Conservation (phyloP, 1,284 basidiomycete genomes). For the Cryptococcus wingfieldii region DNA sequence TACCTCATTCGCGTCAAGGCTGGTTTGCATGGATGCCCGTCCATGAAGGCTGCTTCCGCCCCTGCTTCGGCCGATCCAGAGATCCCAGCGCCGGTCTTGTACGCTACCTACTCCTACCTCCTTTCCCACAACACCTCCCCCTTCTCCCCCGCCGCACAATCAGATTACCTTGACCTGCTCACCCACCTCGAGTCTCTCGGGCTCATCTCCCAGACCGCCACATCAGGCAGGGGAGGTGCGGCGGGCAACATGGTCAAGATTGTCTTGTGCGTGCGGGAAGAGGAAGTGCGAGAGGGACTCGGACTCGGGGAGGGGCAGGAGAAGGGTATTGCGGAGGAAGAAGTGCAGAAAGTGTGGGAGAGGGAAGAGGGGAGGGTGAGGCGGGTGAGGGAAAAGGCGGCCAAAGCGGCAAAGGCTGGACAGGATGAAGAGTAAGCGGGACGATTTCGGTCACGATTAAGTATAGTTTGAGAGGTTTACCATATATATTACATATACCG, state of each 20-base stretch:
- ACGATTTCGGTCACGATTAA: too few species aligned
- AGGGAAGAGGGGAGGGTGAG: conserved; percentile 6
- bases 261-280: conserved; percentile 34
- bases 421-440: conserved; percentile 11
- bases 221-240: conserved; percentile 1
- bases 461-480: not conserved
- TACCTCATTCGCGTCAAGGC: conserved; percentile 26
- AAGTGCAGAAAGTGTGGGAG: conserved; percentile 28
- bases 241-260: conserved; percentile 15
- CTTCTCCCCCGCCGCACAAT: conserved; percentile 42
- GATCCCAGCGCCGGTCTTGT: conserved; percentile 29
- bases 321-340: conserved; percentile 32
- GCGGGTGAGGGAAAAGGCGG: conserved; percentile 29
- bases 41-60: conserved; percentile 8
- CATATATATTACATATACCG: too few species aligned
- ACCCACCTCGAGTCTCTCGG: conserved; percentile 45
- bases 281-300: conserved; percentile 34
- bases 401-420: conserved; percentile 24
- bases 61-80: conserved; percentile 10
- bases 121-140: conserved; percentile 30
- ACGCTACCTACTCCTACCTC: conserved; percentile 39
- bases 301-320: conserved; percentile 16
- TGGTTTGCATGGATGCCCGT: conserved; percentile 28
- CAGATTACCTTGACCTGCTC: conserved; percentile 44
- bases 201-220: conserved; percentile 19